A percentile compares a stretch with the other conserved stretches of the same genome.
These are phyloP conservation scores for Oryza nivara DNA, from an alignment of 176 grass and related monocot species.

Conservation along the genomic window DNA sequence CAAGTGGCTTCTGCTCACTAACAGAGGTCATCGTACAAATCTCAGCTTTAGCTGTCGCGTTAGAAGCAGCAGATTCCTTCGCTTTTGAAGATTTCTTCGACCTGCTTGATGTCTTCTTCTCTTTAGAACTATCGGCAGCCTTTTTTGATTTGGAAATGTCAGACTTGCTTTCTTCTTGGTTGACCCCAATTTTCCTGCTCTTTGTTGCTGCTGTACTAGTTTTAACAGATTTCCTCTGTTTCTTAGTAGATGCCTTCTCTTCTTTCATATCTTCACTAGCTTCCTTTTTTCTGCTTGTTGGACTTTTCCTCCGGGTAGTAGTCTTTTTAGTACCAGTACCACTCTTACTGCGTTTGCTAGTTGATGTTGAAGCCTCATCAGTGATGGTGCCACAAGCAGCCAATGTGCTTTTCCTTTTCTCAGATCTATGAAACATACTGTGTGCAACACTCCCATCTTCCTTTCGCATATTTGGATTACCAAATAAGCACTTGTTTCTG, in stretches of 20 bases:
- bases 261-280: constrained; percentile 41
- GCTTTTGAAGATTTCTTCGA: constrained; percentile 56
- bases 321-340: constrained; percentile 20
- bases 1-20: constrained; percentile 40
- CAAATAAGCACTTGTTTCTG: constrained; percentile 35
- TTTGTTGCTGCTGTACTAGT: constrained; percentile 53
- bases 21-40: constrained; percentile 26
- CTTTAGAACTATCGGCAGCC: constrained; percentile 39
- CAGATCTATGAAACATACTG: constrained; percentile 43
- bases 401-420: constrained; percentile 51
- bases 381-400: constrained; percentile 33
- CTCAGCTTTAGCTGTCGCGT: constrained; percentile 14
- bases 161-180: constrained; percentile 43
- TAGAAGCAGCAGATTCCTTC: constrained; percentile 48
- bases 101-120: constrained; percentile 42
- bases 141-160: constrained; percentile 40
- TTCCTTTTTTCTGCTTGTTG: constrained; percentile 43
- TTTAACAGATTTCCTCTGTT: constrained; percentile 50
- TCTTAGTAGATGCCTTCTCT: constrained; percentile 49
- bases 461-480: constrained; percentile 31
- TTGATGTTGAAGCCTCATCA: constrained; percentile 45
- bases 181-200: constrained; percentile 11
- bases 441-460: constrained; percentile 37
- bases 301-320: constrained; percentile 21
- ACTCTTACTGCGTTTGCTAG: constrained; percentile 14